Percentiles rank a stretch among this genome's conserved stretches.
These are phyloP conservation scores for Xylaria sp. DNA, from an alignment of 2,329 filamentous ascomycete species.

Conservation along the genomic window DNA sequence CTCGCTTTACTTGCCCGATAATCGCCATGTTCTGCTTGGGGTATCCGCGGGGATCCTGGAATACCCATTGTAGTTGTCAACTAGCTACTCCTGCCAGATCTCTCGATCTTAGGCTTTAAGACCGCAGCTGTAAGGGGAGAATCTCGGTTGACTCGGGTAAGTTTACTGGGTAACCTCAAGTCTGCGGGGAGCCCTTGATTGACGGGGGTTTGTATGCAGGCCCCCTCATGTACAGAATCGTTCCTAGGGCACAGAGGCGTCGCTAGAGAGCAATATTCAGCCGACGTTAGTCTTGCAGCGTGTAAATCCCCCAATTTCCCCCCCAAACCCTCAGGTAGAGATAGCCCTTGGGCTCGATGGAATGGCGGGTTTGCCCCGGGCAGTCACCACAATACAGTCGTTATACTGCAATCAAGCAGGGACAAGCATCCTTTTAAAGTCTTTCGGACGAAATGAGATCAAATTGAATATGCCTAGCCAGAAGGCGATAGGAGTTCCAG, in stretches of 20 bases:
- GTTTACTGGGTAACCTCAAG: neutral
- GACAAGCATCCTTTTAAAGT: neutral
- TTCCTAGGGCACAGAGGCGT: slow-evolving; percentile 9
- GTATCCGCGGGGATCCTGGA: slow-evolving; percentile 6
- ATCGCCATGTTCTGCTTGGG: slow-evolving; percentile 25
- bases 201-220: slow-evolving; percentile 15
- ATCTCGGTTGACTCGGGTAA: slow-evolving; percentile 26
- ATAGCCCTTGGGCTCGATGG: neutral
- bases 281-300: slow-evolving; percentile 19
- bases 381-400: neutral
- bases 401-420: neutral
- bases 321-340: slow-evolving; percentile 5
- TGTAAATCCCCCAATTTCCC: slow-evolving; percentile 22
- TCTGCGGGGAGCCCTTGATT: slow-evolving; percentile 28
- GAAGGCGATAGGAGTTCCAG: slow-evolving; percentile 21
- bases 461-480: slow-evolving; percentile 2
- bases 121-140: slow-evolving; percentile 14
- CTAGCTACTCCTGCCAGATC: slow-evolving; percentile 3
- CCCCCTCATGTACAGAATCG: slow-evolving; percentile 9
- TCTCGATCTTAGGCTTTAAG: slow-evolving; percentile 29
- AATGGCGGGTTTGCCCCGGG: neutral
- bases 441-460: neutral
- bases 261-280: slow-evolving; percentile 27
- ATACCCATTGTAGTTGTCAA: neutral
- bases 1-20: slow-evolving; percentile 24